Base-by-base conservation (phyloP, 768 basidiomycete species). In the Termitomyces sp. region DNA sequence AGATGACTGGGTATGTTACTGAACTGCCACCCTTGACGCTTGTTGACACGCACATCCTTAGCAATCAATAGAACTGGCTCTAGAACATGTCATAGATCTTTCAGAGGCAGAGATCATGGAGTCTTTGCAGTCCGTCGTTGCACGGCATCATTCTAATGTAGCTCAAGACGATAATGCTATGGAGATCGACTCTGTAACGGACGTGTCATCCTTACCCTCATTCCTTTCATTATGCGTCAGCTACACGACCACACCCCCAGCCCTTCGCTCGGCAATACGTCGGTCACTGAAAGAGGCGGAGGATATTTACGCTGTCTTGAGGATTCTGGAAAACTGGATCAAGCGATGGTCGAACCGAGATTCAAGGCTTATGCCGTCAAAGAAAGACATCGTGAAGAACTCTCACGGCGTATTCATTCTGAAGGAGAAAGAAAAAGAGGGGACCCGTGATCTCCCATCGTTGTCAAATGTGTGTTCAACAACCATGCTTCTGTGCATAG, bases 1-100 rank as follows among this genome's bases (percentile, higher is more conserved):
- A 58, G 73, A 76, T 44, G 91, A 92, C 64, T 93, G 91, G 90
- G 91, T 84, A 65, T 56, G 77, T 64, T 53, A 49, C 30, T 38
- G 16, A 32, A 8, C 20, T 12, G 42, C 30, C 33, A 1, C 4
- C 38, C 26, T 43, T 3, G 8, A 9, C 30, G 40, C 35, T 28
- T 40, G 54, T 51, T 53, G 28, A 57, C 43, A 28, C 35, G n/a
- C n/a, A 22, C 9, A 12, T n/a, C 20, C 24, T 8, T 51, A 80
- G 79, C 70, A 70, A 65, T 74, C 76, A 1, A 74, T 89, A 44
- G 66, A 78, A 58, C 62, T 83, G 13, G 79, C 87, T 33, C 69
- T 91, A 49, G 69, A 72, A 3, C 72, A 66, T 2, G 83, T 92
- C 20, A 65, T 74, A 6, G 90, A 93, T 66, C 63, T 93, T 57